Evolutionary conservation across 441 rosid species (phyloP), one percentile per base, ranked within the genome.

Genomic region (Mallotus repandus): DNA sequence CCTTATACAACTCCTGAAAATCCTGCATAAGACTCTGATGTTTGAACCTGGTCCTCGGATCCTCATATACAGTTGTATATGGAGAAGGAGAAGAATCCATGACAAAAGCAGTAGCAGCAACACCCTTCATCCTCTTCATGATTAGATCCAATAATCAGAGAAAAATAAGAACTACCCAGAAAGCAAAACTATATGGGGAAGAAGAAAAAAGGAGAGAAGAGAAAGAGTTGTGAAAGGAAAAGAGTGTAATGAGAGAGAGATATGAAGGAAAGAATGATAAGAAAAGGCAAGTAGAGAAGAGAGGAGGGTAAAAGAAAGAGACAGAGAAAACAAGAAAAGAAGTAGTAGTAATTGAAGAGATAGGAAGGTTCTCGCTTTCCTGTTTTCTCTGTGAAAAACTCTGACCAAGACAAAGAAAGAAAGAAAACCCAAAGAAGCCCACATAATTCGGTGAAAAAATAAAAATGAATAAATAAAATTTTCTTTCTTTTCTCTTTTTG

Each of bases 401-500:
- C 90, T 88, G 95, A 93, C 98, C 96, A 76, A 88, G 89, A 87
- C 89, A 84, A 82, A 78, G 84, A 84, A 82, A 78, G 84, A 84
- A 82, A 78, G 83, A 86, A 90, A 86, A 84, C 88, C 86, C 88
- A 82, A 87, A 86, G 94, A 89, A 88, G 94, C 97, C 97, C 98
- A 88, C 89, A 89, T 86, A 83, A 85, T 80, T 86, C 76, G 86
- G 88, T 83, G 87, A n/a, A 71, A 77, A 81, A 78, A 35, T 35
- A 35, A 35, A 35, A 3, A 35, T 25, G 29, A 81, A 76, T 59
- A 53, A 53, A 16, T 6, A 54, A 5, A 54, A 10, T 11, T 50
- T 3, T 50, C 18, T 50, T 48, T 48, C 14, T 83, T 80, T 79
- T 82, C 59, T 82, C 59, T 76, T 74, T 79, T 69, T 82, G 83